These are phyloP conservation scores for Smallanthus sonchifolius DNA, from an alignment of 129 eudicot genomes.

Conservation along the genomic window DNA sequence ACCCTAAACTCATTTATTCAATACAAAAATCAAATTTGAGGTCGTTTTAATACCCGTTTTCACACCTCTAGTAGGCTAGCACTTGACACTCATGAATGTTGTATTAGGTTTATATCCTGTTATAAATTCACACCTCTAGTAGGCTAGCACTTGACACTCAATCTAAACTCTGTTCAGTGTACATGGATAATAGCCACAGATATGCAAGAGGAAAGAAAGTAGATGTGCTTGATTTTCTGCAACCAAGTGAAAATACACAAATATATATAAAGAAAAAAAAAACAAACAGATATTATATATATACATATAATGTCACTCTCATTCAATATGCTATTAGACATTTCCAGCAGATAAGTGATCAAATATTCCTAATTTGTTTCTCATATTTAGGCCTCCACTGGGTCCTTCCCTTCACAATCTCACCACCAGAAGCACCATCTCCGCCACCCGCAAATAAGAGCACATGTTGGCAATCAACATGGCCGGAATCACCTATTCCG, in stretches of 20 bases:
- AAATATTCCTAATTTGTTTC: background rate
- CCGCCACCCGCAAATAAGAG: conserved; percentile 65
- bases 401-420: conserved; percentile 75
- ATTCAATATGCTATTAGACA: background rate
- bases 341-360: background rate
- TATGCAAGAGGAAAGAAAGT: background rate
- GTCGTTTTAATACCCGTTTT: no score
- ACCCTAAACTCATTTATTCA: no score
- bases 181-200: background rate
- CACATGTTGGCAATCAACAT: conserved; percentile 78
- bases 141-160: no score
- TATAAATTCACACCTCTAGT: no score
- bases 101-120: background rate
- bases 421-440: conserved; percentile 20
- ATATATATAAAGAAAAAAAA: background rate
- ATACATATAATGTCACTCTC: background rate
- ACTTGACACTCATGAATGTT: no score
- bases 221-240: background rate
- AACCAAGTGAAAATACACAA: background rate
- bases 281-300: background rate
- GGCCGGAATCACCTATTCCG: conserved; percentile 24
- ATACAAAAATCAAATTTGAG: no score
- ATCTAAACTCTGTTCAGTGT: no score
- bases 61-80: no score
- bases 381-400: conserved; percentile 67